A percentile compares a stretch with the other conserved stretches of the same genome.
Evolutionary conservation across 2,329 filamentous ascomycete species (phyloP).

Genomic region (Exophiala oligosperma): DNA sequence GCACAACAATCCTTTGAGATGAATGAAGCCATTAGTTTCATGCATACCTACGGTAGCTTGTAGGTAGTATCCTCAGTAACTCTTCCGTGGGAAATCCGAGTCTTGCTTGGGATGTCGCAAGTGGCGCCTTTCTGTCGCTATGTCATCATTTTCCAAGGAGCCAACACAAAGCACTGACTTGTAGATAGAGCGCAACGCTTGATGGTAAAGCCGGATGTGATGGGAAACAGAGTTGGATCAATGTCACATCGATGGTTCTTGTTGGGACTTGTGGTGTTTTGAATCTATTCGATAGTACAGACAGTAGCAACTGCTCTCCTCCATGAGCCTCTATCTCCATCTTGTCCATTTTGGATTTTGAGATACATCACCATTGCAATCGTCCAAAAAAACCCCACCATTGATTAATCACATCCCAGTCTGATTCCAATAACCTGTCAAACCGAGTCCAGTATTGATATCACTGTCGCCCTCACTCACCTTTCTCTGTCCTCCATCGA

Average conservation of each 20-base stretch:
- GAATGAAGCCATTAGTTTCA: neutral
- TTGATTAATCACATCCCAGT: neutral
- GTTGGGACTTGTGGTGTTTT: neutral
- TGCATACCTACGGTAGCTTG: no score
- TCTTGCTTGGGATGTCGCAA: conserved; percentile 1
- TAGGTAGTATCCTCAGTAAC: no score
- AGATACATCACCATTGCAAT: neutral
- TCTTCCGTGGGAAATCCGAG: neutral
- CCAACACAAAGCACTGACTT: neutral
- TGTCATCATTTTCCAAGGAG: neutral
- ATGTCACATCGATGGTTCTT: neutral
- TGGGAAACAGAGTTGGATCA: neutral
- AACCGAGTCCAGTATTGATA: conserved; percentile 3
- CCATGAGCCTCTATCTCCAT: neutral
- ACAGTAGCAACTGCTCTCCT: neutral
- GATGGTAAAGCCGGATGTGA: neutral
- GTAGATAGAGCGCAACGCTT: neutral
- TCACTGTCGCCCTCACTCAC: conserved; percentile 12
- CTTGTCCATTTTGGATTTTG: neutral
- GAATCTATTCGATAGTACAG: neutral
- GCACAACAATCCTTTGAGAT: neutral
- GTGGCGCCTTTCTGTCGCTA: neutral
- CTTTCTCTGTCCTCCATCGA: neutral
- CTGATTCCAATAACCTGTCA: neutral
- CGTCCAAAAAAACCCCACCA: neutral